These are phyloP conservation scores for Artemisia tridentata DNA, from an alignment of 129 eudicot genomes.

Conservation along the genomic window DNA sequence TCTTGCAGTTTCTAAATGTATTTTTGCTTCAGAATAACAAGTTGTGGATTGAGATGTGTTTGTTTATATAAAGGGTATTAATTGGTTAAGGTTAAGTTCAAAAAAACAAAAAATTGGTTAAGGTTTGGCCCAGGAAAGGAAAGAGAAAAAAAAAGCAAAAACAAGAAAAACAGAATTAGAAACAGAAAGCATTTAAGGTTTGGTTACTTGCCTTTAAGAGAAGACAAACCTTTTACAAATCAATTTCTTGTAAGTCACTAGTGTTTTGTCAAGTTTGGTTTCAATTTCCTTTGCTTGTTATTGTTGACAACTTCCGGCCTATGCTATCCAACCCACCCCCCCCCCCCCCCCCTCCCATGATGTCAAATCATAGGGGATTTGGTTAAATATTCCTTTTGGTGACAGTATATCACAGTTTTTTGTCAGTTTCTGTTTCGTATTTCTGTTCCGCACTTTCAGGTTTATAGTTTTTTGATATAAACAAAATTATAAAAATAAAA, in stretches of 20 bases:
- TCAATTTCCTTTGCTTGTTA: not conserved
- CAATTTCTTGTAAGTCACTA: not conserved
- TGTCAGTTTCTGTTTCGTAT: too few species aligned
- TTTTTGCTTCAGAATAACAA: not conserved
- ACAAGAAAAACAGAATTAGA: not conserved
- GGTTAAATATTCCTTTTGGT: too few species aligned
- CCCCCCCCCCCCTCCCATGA: too few species aligned
- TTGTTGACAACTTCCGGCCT: slow-evolving; percentile 9
- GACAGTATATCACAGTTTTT: too few species aligned
- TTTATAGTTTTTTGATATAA: too few species aligned
- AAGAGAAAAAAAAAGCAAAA: not conserved
- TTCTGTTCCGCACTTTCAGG: too few species aligned
- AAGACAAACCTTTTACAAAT: slow-evolving; percentile 21
- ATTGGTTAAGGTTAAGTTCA: slow-evolving; percentile 15
- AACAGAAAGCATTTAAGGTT: slow-evolving; percentile 13
- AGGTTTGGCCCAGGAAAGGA: slow-evolving; percentile 28
- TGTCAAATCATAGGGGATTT: too few species aligned
- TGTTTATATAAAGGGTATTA: slow-evolving; percentile 12
- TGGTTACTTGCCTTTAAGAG: slow-evolving; percentile 20
- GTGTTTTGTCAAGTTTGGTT: slow-evolving; percentile 3
- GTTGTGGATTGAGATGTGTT: slow-evolving; percentile 9
- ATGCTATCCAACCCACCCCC: too few species aligned
- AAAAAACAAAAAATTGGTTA: not conserved
- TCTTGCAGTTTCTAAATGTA: not conserved
- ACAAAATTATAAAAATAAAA: too few species aligned